A percentile compares a stretch with the other conserved stretches of the same genome.
Conservation (phyloP, 192 early-diverging fungal genomes). For the Anaeromyces robustus region DNA sequence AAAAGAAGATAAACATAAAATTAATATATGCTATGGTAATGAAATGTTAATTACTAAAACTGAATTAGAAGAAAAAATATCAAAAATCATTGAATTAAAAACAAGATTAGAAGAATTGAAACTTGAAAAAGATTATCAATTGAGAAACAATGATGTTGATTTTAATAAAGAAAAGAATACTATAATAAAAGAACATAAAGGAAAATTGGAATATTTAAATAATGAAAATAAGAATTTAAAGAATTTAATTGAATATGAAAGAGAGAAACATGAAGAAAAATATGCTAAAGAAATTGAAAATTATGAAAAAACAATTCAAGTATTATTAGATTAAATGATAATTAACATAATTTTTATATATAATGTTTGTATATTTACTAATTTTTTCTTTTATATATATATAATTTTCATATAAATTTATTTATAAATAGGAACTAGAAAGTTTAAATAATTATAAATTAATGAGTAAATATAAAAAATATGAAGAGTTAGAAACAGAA, state of each 20-base stretch:
- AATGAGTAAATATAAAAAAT: not conserved
- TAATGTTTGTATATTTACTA: no score
- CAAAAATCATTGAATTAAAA: constrained; percentile 37
- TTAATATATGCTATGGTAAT: not conserved
- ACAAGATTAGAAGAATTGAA: constrained; percentile 45
- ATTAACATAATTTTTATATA: no score
- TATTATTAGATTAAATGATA: no score
- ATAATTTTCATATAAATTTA: no score
- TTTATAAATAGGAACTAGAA: not conserved
- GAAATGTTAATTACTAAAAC: constrained; percentile 45
- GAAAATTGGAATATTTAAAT: constrained; percentile 45
- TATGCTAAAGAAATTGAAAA: constrained; percentile 34
- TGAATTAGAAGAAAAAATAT: constrained; percentile 41
- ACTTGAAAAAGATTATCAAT: constrained; percentile 51
- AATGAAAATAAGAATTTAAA: constrained; percentile 18
- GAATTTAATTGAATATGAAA: constrained; percentile 47
- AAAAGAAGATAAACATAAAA: constrained; percentile 20
- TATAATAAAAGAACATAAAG: constrained; percentile 43
- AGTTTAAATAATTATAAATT: not conserved
- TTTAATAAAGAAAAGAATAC: constrained; percentile 51
- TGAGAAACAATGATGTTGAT: constrained; percentile 47
- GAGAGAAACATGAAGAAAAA: constrained; percentile 42
- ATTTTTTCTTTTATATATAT: no score
- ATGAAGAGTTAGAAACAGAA: not conserved
- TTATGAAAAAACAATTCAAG: constrained; percentile 18